Percentiles rank a stretch among this genome's conserved stretches.
Evolutionary conservation across 2,329 filamentous ascomycete species (phyloP).

Genomic region (Nothophaeocryptopus gaeumannii): DNA sequence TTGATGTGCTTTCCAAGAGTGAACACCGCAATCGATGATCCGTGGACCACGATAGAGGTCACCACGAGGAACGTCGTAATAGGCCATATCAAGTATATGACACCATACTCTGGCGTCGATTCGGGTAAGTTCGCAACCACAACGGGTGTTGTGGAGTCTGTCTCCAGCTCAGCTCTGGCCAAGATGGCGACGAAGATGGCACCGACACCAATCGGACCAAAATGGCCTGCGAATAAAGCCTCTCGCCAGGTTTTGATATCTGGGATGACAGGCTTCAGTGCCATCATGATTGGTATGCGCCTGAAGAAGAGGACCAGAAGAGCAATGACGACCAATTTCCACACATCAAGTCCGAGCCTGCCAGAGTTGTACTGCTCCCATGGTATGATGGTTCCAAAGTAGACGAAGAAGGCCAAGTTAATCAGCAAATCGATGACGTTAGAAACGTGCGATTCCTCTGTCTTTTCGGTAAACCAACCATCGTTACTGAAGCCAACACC

Average conservation of each 20-base stretch:
- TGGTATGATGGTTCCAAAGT: slow-evolving; percentile 93
- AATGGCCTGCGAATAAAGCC: slow-evolving; percentile 93
- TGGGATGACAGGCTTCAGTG: slow-evolving; percentile 86
- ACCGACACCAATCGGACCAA: slow-evolving; percentile 94
- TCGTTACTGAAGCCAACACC: slow-evolving; percentile 99
- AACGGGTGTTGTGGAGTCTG: slow-evolving; percentile 68
- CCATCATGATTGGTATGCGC: slow-evolving; percentile 90
- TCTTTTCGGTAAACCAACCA: slow-evolving; percentile 97
- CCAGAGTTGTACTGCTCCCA: slow-evolving; percentile 86
- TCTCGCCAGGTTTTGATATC: slow-evolving; percentile 98
- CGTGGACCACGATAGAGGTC: slow-evolving; percentile 89
- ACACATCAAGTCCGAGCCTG: slow-evolving; percentile 71
- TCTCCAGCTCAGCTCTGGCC: slow-evolving; percentile 86
- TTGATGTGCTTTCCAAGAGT: slow-evolving; percentile 98
- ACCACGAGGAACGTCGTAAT: slow-evolving; percentile 93
- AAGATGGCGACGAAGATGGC: slow-evolving; percentile 94
- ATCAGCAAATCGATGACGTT: slow-evolving; percentile 98
- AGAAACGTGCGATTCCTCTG: slow-evolving; percentile 95
- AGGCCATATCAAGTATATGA: slow-evolving; percentile 90
- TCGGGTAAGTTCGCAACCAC: slow-evolving; percentile 55
- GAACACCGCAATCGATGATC: slow-evolving; percentile 97
- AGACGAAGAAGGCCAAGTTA: slow-evolving; percentile 98
- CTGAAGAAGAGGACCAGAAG: slow-evolving; percentile 92
- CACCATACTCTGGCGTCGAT: slow-evolving; percentile 59
- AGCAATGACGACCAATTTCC: slow-evolving; percentile 91